Conservation (phyloP, 768 basidiomycete genomes). For the Amanita phalloides region DNA sequence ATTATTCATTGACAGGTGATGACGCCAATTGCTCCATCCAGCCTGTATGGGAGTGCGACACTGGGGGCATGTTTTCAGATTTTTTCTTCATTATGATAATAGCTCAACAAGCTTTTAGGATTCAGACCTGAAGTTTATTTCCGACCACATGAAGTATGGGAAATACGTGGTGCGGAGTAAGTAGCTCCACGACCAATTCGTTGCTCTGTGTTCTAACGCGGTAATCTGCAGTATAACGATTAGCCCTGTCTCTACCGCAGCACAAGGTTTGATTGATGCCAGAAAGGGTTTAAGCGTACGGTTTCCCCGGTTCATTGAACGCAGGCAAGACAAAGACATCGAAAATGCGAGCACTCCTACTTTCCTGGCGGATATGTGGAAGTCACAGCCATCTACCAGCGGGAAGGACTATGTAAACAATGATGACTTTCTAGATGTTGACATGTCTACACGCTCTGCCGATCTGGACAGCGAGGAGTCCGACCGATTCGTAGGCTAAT, state of each 20-base stretch:
- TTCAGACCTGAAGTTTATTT: constrained; percentile 61
- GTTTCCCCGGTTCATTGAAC: constrained; percentile 77
- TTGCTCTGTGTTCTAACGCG: constrained; percentile 5
- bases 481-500: not conserved
- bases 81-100: not conserved
- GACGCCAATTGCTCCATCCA: constrained; percentile 41
- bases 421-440: constrained; percentile 52
- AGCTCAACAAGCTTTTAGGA: constrained; percentile 23
- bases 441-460: constrained; percentile 9
- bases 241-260: constrained; percentile 80
- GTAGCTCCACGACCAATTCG: constrained; percentile 9
- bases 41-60: constrained; percentile 50
- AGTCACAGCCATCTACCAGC: constrained; percentile 38
- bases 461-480: not conserved
- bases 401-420: constrained; percentile 28
- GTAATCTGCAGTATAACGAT: constrained; percentile 51
- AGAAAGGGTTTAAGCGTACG: constrained; percentile 69
- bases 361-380: constrained; percentile 62
- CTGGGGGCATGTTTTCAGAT: constrained; percentile 38
- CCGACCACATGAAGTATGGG: constrained; percentile 75
- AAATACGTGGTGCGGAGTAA: constrained; percentile 72
- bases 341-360: constrained; percentile 64
- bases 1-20: constrained; percentile 43
- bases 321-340: constrained; percentile 63
- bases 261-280: constrained; percentile 41